phyloP scores from a whole-genome alignment of 2,329 filamentous ascomycete species.

The Aspergillus pseudoterreus region DNA sequence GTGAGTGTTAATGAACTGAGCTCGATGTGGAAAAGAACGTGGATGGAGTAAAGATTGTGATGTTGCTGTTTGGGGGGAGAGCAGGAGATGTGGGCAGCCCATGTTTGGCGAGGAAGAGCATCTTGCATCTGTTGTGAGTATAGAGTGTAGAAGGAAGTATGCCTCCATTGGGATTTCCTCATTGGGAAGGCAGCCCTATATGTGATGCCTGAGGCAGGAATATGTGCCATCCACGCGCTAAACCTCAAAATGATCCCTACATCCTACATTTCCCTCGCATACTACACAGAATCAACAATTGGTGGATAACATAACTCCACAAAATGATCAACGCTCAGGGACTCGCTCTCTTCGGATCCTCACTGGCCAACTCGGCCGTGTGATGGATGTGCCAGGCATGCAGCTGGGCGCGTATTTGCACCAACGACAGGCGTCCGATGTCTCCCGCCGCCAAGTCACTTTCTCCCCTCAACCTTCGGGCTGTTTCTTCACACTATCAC shows the following conservation, averaged over 20 bases:
- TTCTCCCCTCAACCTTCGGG: not conserved
- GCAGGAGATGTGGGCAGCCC: too few species aligned
- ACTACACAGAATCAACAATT: not conserved
- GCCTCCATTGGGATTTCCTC: not conserved
- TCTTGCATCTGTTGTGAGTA: too few species aligned
- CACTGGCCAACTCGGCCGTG: not conserved
- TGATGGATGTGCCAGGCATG: conserved; percentile 14
- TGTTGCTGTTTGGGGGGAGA: too few species aligned
- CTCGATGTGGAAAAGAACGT: not conserved
- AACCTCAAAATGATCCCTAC: not conserved
- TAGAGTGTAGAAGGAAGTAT: not conserved
- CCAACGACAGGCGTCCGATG: conserved; percentile 20
- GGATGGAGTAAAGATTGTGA: too few species aligned
- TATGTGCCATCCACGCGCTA: not conserved
- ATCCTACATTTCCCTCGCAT: not conserved
- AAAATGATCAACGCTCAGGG: not conserved
- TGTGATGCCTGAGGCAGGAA: not conserved
- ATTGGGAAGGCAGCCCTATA: not conserved
- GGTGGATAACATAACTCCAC: not conserved
- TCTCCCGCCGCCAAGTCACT: conserved; percentile 3
- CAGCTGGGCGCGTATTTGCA: conserved; percentile 26
- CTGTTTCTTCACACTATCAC: conserved; percentile 25
- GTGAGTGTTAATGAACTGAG: not conserved
- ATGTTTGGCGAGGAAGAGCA: too few species aligned
- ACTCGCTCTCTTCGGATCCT: not conserved